Base-by-base conservation (phyloP, 495 filamentous ascomycete species). In the Opeltia flavorubescens region DNA sequence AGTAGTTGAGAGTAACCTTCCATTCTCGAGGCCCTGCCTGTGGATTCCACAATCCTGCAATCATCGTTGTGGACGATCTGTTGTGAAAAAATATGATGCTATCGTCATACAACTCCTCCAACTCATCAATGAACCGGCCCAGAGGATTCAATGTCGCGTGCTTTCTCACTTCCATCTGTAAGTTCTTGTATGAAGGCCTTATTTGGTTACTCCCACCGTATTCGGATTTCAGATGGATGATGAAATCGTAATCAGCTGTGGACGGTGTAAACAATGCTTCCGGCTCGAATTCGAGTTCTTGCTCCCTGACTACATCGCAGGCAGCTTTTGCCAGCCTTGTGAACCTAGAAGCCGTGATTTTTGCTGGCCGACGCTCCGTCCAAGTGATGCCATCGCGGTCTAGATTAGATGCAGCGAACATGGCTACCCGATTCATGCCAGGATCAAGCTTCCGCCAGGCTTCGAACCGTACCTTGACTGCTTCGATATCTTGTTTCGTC, bases 31-130 rank as follows among this genome's bases (percentile, higher is more conserved):
- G 49, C 43, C 59, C 58, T 7, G 71, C 63, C 47, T 70, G 67
- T 4, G 86, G 87, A 53, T 83, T 89, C 89, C 89, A 95, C 43
- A 95, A 58, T 1, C 80, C 87, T 3, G 76, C 81, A 56, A 95
- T 77, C 1, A 78, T 62, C 35, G 62, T 57, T 34, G 77, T 72
- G 1, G 70, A 66, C 13, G 68, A 58, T 5, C 62, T 65, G 31
- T 83, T 76, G 26, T 79, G 71, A 67, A 94, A 94, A 53, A 94
- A 81, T 0, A 93, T 62, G 27, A 89, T 57, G 21, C 73, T 71
- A 23, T 77, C 74, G 12, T 61, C 67, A 59, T 82, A 91, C 2
- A 75, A 56, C 20, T 60, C 58, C 47, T 75, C 65, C 15, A 94
- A 61, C 54, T 84, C 79, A 21, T 62, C 57, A 9, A 86, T 54